Percentiles rank a stretch among this genome's conserved stretches.
phyloP scores from a whole-genome alignment of 768 basidiomycete species.

The Boletales sp. region DNA sequence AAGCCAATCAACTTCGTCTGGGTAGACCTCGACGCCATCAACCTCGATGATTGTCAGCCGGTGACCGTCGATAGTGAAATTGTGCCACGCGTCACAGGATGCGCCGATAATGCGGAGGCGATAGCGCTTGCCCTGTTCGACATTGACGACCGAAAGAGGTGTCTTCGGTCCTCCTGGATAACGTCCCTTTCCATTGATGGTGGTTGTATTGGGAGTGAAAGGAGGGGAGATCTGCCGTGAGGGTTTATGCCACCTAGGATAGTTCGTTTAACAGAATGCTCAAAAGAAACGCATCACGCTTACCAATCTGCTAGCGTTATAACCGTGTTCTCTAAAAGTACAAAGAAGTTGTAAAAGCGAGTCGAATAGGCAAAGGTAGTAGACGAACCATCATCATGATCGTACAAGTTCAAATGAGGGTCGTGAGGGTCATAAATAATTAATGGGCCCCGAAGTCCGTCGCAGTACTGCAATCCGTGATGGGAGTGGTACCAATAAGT shows the following conservation, averaged over 20 bases:
- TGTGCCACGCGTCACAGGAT: constrained; percentile 30
- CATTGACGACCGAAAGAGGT: constrained; percentile 37
- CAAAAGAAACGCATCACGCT: background rate
- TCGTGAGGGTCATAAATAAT: constrained; percentile 47
- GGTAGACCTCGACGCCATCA: constrained; percentile 36
- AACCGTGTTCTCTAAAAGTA: constrained; percentile 35
- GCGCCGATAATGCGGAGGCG: constrained; percentile 38
- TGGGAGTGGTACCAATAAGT: constrained; percentile 52
- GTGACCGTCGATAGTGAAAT: constrained; percentile 34
- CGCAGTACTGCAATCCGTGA: constrained; percentile 36
- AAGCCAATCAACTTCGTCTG: constrained; percentile 37
- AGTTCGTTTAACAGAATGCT: background rate
- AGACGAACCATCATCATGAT: constrained; percentile 42
- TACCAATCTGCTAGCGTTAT: constrained; percentile 47
- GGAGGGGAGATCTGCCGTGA: constrained; percentile 16
- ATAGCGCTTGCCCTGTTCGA: constrained; percentile 38
- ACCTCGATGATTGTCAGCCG: constrained; percentile 42
- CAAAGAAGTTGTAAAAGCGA: background rate
- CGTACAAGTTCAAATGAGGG: constrained; percentile 39
- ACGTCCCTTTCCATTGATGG: constrained; percentile 46
- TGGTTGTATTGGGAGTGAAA: constrained; percentile 35
- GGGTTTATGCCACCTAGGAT: constrained; percentile 27
- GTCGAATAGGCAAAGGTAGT: background rate
- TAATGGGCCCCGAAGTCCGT: constrained; percentile 40
- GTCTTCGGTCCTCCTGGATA: constrained; percentile 29